These are phyloP conservation scores for Ophiostoma sp. DNA, from an alignment of 2,329 filamentous ascomycete genomes.

Conservation along the genomic window DNA sequence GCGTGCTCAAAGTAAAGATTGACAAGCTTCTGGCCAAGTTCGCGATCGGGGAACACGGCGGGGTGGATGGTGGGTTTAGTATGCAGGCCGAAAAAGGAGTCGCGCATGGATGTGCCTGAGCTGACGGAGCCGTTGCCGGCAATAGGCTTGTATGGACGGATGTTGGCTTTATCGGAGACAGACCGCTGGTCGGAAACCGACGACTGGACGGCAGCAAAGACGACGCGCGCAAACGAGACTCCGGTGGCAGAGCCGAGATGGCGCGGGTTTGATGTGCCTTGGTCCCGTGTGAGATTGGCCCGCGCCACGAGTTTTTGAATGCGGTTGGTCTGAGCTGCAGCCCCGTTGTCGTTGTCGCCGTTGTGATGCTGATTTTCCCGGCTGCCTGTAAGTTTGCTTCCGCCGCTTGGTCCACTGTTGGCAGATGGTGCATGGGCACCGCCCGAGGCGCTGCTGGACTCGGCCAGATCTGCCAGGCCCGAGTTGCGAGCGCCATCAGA, in stretches of 20 bases:
- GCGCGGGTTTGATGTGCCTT: slow-evolving; percentile 64
- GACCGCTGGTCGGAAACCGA: slow-evolving; percentile 61
- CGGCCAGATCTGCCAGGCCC: slow-evolving; percentile 22
- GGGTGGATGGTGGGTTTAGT: slow-evolving; percentile 82
- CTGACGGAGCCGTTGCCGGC: slow-evolving; percentile 39
- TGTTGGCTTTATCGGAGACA: slow-evolving; percentile 58
- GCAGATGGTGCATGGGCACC: not conserved
- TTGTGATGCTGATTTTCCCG: slow-evolving; percentile 7
- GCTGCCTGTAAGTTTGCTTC: not conserved
- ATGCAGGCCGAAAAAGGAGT: slow-evolving; percentile 95
- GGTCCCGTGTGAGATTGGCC: slow-evolving; percentile 23
- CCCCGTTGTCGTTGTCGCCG: slow-evolving; percentile 38
- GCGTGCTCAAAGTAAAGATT: slow-evolving; percentile 91
- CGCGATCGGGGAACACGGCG: slow-evolving; percentile 74
- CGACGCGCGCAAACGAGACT: slow-evolving; percentile 89
- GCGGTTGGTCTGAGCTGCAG: slow-evolving; percentile 49
- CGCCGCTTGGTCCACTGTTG: not conserved
- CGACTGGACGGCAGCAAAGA: slow-evolving; percentile 85
- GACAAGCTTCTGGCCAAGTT: slow-evolving; percentile 67
- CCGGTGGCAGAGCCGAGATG: slow-evolving; percentile 82
- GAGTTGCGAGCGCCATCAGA: slow-evolving; percentile 20
- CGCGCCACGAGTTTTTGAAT: slow-evolving; percentile 44
- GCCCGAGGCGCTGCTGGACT: not conserved
- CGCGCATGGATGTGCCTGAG: slow-evolving; percentile 75
- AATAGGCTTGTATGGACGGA: slow-evolving; percentile 53